phyloP scores from a whole-genome alignment of 495 filamentous ascomycete genomes.

The Oidiodendron maius region DNA sequence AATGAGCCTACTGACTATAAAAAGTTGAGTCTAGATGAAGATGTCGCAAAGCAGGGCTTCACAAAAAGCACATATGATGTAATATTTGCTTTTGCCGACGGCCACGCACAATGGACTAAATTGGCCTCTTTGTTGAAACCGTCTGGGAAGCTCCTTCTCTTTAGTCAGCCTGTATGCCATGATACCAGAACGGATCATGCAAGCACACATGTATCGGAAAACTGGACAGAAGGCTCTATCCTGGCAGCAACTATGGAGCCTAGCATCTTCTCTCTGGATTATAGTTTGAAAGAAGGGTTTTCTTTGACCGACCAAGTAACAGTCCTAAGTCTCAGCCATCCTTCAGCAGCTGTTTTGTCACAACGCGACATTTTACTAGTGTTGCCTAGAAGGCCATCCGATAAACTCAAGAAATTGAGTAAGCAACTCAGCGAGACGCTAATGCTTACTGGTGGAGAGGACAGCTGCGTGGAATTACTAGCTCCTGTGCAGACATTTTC shows the following conservation, averaged over 20 bases:
- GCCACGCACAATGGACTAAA: too few species aligned
- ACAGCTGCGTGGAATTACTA: neutral
- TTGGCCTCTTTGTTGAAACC: too few species aligned
- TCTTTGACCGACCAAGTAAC: neutral
- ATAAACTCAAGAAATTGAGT: neutral
- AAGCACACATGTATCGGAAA: too few species aligned
- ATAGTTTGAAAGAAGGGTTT: too few species aligned
- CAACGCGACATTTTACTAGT: conserved; percentile 1
- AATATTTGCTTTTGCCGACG: neutral
- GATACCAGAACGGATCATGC: too few species aligned
- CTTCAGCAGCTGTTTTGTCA: neutral
- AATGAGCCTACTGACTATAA: neutral
- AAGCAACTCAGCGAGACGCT: conserved; percentile 1
- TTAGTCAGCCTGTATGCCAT: too few species aligned
- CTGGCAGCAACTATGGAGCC: too few species aligned
- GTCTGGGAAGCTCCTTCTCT: too few species aligned
- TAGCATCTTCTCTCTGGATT: too few species aligned
- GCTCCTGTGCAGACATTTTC: neutral
- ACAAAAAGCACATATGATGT: neutral
- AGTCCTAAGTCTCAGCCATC: neutral
- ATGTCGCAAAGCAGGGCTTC: neutral
- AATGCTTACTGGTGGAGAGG: neutral
- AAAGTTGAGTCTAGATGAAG: neutral
- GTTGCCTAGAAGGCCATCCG: neutral
- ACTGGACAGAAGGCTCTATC: too few species aligned